A percentile compares a stretch with the other conserved stretches of the same genome.
phyloP scores from a whole-genome alignment of 1,139 yeast genomes.

The Nakaseomyces nivariensis region DNA sequence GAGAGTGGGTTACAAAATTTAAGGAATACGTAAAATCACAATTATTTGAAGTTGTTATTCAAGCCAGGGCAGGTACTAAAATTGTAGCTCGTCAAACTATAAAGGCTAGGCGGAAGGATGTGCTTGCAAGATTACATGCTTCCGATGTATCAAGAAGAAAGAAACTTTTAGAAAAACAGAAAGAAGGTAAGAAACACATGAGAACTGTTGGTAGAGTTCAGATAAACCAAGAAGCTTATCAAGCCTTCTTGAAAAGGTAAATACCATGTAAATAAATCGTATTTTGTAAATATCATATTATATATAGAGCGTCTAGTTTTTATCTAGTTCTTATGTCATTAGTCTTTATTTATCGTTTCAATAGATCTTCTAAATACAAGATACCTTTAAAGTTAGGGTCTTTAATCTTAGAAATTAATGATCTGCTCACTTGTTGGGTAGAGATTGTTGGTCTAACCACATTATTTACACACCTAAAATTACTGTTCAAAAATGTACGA shows the following conservation, averaged over 20 bases:
- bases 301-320: not conserved
- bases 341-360: slow-evolving; percentile 8
- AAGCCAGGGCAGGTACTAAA: slow-evolving; percentile 76
- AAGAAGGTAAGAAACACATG: slow-evolving; percentile 86
- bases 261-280: not conserved
- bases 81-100: slow-evolving; percentile 88
- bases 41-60: slow-evolving; percentile 85
- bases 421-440: slow-evolving; percentile 58
- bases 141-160: slow-evolving; percentile 86
- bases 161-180: slow-evolving; percentile 78
- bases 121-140: slow-evolving; percentile 83
- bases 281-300: not conserved
- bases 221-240: slow-evolving; percentile 78
- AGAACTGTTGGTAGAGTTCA: slow-evolving; percentile 68
- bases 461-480: slow-evolving; percentile 33
- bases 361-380: slow-evolving; percentile 46
- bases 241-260: slow-evolving; percentile 43
- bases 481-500: slow-evolving; percentile 29
- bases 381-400: slow-evolving; percentile 46
- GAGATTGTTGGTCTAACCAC: slow-evolving; percentile 55
- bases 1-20: slow-evolving; percentile 73
- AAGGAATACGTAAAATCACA: slow-evolving; percentile 72
- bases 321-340: not conserved
- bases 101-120: slow-evolving; percentile 89
- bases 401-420: slow-evolving; percentile 45